Percentiles rank a stretch among this genome's conserved stretches.
Evolutionary conservation across 2,329 filamentous ascomycete genomes (phyloP).

Genomic region (Thyridium curvatum): DNA sequence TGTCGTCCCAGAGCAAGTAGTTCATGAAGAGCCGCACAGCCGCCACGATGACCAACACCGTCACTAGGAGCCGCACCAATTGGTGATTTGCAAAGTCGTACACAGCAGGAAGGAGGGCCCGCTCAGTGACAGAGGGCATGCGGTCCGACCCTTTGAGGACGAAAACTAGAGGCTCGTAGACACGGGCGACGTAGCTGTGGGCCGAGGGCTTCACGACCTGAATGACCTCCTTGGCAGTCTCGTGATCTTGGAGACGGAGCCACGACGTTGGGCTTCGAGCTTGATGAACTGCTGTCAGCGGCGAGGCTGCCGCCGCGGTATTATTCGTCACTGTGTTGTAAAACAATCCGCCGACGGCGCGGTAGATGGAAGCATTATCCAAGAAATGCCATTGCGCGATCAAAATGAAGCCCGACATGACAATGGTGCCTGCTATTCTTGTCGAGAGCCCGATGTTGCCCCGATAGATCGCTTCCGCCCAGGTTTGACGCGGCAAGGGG

Average conservation of each 20-base stretch:
- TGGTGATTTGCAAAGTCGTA: conserved; percentile 65
- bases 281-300: conserved; percentile 61
- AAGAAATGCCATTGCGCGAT: conserved; percentile 76
- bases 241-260: conserved; percentile 71
- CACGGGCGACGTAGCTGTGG: conserved; percentile 65
- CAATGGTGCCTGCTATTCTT: conserved; percentile 66
- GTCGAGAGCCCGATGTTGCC: conserved; percentile 65
- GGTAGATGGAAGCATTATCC: conserved; percentile 44
- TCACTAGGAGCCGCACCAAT: conserved; percentile 51
- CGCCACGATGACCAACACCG: conserved; percentile 56
- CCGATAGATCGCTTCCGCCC: conserved; percentile 55
- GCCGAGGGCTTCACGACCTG: conserved; percentile 66
- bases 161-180: conserved; percentile 70
- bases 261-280: conserved; percentile 71
- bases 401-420: conserved; percentile 66
- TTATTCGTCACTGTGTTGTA: conserved; percentile 14
- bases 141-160: conserved; percentile 64
- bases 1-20: conserved; percentile 64
- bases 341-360: conserved; percentile 26
- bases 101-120: conserved; percentile 47
- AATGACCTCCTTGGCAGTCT: conserved; percentile 71
- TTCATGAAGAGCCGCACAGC: conserved; percentile 66
- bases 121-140: conserved; percentile 42
- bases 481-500: conserved; percentile 34
- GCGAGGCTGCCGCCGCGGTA: conserved; percentile 22